Base-by-base conservation (phyloP, 2,329 filamentous ascomycete species). In the Colletotrichum sp. region DNA sequence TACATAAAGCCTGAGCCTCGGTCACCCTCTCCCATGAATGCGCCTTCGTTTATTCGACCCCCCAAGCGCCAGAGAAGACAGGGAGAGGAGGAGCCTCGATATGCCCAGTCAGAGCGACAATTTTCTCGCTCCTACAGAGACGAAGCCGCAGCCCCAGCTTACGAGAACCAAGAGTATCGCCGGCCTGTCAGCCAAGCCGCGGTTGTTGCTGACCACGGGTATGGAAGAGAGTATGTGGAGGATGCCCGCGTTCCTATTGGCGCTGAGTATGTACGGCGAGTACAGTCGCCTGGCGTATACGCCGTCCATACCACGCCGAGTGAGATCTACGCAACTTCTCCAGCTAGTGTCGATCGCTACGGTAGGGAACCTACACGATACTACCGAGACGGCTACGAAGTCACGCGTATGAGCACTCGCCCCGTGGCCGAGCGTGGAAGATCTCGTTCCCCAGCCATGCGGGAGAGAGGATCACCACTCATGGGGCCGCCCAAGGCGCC, bases 1-100 rank as follows among this genome's bases (percentile, higher is more conserved):
- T 87, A 87, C 76, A 92, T 93, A 77, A 93, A 93, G 78, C 83
- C 87, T 29, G 92, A 93, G 79, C 91, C 91, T n/a, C 87, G 86
- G 62, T 93, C 92, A 3, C 88, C 90, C 2, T 93, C 91, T 8
- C 91, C 90, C 11, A 81, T 92, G 65, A 84, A 84, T 74, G 87
- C 87, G 21, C 87, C 87, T 24, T 85, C 88, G n/a, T 86, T 88
- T 73, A 81, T 86, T 36, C 87, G 90, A 63, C 88, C 91, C 12
- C 85, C 84, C 76, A 93, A 93, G 80, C 88, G 91, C 65, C 87
- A 88, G 78, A 87, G 88, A 75, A 84, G 83, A 63, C 86, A 86
- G 70, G 82, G 74, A 64, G 77, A 80, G 36, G 80, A 74, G 7
- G 88, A 89, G 69, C 81, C 84, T n/a, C 83, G 84, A 76, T 84